phyloP scores from a whole-genome alignment of 805 yeast species.

The Torulaspora quercuum region DNA sequence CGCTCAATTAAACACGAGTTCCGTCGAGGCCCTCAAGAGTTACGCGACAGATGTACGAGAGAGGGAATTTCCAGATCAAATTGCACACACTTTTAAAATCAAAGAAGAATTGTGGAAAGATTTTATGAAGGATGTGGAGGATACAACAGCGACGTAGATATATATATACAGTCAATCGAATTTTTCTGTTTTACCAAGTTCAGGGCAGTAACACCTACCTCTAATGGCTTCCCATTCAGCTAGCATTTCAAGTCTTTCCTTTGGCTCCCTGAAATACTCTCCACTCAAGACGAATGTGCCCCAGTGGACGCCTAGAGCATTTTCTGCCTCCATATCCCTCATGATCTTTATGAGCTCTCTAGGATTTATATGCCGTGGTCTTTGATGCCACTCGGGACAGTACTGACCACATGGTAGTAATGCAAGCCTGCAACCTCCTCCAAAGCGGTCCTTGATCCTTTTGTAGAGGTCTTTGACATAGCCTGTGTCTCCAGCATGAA shows the following conservation, averaged over 20 bases:
- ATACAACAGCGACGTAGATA: neutral
- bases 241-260: slow-evolving; percentile 49
- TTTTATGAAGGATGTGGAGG: slow-evolving; percentile 29
- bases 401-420: slow-evolving; percentile 93
- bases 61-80: slow-evolving; percentile 56
- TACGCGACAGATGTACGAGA: slow-evolving; percentile 60
- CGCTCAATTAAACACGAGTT: slow-evolving; percentile 46
- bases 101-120: slow-evolving; percentile 56
- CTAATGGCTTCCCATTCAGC: slow-evolving; percentile 41
- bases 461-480: slow-evolving; percentile 70
- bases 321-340: slow-evolving; percentile 55
- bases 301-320: slow-evolving; percentile 90
- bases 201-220: slow-evolving; percentile 55
- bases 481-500: slow-evolving; percentile 96
- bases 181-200: slow-evolving; percentile 67
- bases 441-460: slow-evolving; percentile 60
- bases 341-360: slow-evolving; percentile 68
- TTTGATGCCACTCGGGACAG: slow-evolving; percentile 91
- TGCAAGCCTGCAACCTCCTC: slow-evolving; percentile 57
- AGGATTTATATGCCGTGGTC: slow-evolving; percentile 84
- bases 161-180: slow-evolving; percentile 28
- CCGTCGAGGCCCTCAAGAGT: slow-evolving; percentile 48
- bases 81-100: slow-evolving; percentile 62
- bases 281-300: slow-evolving; percentile 90
- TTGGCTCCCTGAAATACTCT: slow-evolving; percentile 85